Percentiles rank a stretch among this genome's conserved stretches.
These are phyloP conservation scores for Melampsora abietis-canadensis DNA, from an alignment of 1,284 basidiomycete genomes.

Conservation along the genomic window DNA sequence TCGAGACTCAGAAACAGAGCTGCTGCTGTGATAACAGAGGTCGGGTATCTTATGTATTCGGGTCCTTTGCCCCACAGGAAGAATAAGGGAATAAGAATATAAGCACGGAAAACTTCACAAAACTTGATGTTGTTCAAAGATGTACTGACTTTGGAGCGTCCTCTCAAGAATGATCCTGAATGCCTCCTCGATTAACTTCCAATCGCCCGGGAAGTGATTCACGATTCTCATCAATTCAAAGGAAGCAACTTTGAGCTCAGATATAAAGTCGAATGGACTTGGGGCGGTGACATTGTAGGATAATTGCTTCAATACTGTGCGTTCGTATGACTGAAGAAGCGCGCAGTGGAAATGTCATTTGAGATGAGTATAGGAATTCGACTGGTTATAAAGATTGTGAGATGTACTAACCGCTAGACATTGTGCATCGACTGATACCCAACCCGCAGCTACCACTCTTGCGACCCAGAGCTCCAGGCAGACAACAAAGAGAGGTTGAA, in stretches of 20 bases:
- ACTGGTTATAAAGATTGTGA: neutral
- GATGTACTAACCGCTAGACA: neutral
- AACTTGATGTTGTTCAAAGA: no score
- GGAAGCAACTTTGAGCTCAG: neutral
- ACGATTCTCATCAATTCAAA: neutral
- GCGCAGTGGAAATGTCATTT: no score
- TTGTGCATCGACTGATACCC: neutral
- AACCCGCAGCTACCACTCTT: neutral
- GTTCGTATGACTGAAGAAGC: no score
- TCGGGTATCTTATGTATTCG: no score
- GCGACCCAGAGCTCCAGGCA: neutral
- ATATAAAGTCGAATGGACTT: conserved; percentile 3
- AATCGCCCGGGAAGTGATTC: neutral
- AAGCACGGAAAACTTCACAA: no score
- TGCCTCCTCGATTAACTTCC: neutral
- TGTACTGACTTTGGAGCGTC: neutral
- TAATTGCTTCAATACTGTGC: neutral
- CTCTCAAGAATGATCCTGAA: neutral
- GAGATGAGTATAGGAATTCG: neutral
- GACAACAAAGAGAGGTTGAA: conserved; percentile 5
- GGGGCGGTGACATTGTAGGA: neutral
- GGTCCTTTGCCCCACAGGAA: no score
- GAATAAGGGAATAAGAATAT: no score
- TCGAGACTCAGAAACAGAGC: no score
- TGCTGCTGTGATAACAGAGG: no score